A percentile compares a stretch with the other conserved stretches of the same genome.
phyloP scores from a whole-genome alignment of 495 filamentous ascomycete genomes.

The Podospora australis region DNA sequence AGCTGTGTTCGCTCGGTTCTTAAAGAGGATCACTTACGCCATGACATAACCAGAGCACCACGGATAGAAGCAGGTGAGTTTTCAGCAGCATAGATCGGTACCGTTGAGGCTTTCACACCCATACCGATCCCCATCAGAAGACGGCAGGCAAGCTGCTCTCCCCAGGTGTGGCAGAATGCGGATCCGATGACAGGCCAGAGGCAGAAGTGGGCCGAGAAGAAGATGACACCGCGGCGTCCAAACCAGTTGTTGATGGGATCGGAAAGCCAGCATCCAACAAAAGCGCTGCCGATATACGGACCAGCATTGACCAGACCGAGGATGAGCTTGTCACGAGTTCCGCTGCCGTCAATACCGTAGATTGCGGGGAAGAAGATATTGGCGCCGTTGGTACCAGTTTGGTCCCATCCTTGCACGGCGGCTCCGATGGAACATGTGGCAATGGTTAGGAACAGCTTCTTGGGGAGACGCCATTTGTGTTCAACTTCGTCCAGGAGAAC shows the following conservation, averaged over 20 bases:
- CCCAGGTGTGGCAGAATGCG: conserved; percentile 59
- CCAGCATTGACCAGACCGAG: conserved; percentile 47
- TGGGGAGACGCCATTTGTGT: conserved; percentile 61
- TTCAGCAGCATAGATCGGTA: conserved; percentile 73
- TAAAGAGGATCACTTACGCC: conserved; percentile 41
- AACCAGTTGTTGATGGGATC: conserved; percentile 62
- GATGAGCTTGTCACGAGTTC: conserved; percentile 44
- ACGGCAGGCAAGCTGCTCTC: conserved; percentile 54
- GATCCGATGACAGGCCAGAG: conserved; percentile 56
- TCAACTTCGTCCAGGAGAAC: conserved; percentile 50
- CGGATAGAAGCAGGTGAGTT: conserved; percentile 67
- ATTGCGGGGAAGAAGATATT: conserved; percentile 57
- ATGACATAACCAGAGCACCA: conserved; percentile 76
- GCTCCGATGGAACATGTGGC: conserved; percentile 66
- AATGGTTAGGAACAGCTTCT: conserved; percentile 57
- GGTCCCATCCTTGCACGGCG: conserved; percentile 69
- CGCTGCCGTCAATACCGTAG: conserved; percentile 39
- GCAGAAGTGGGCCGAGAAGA: conserved; percentile 59
- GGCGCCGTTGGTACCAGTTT: conserved; percentile 69
- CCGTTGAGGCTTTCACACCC: conserved; percentile 55
- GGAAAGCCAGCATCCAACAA: conserved; percentile 60
- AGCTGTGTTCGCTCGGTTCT: neutral
- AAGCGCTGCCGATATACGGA: conserved; percentile 44
- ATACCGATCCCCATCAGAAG: conserved; percentile 67
- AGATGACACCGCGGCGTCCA: conserved; percentile 64